Base-by-base conservation (phyloP, 1,139 yeast species). In the Suhomyces coccinellae region DNA sequence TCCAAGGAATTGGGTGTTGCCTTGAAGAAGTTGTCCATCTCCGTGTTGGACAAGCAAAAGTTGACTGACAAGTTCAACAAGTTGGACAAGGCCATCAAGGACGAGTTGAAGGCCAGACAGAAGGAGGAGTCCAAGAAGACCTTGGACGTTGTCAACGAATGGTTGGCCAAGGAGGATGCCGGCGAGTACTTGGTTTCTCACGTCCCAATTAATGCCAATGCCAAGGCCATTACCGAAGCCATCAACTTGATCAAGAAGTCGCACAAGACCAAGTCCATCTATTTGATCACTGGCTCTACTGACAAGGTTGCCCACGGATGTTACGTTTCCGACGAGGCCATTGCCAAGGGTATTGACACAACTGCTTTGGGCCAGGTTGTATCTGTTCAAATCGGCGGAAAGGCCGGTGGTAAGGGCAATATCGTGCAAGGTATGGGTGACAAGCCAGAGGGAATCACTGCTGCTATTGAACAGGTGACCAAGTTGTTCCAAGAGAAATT, bases 371-470 rank as follows among this genome's bases (percentile, higher is more conserved):
- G 95, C 32, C 71, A 76, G 45, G 71, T 78, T 47, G 98, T 87
- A 38, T 73, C 91, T 40, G 69, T 73, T 44, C 75, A 77, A 58
- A 82, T 95, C 57, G 99, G 99, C 54, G 99, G 99, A 67, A 88
- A 87, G 66, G 95, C 97, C 48, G 99, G 99, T 69, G 99, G 99
- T 66, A 93, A 89, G 70, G 98, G 97, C 51, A 88, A 90, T 56
- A 83, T 91, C 49, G 89, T 90, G 54, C 99, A 93, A 73, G 99
- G 99, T 66, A 86, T 90, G 83, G 99, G 99, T 59, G 89, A 85
- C 57, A 87, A 88, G 51, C 79, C 83, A 33, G 75, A 71, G 36
- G 88, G 87, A 53, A 76, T 90, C 46, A 75, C 74, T 36, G 78
- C 75, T 35, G 99, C 99, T 27, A 73, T 91, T 52, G 79, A 75